Percentiles rank a stretch among this genome's conserved stretches.
These are phyloP conservation scores for Epipyxis sp. DNA, from an alignment of 108 stramenopile species.

Conservation along the genomic window DNA sequence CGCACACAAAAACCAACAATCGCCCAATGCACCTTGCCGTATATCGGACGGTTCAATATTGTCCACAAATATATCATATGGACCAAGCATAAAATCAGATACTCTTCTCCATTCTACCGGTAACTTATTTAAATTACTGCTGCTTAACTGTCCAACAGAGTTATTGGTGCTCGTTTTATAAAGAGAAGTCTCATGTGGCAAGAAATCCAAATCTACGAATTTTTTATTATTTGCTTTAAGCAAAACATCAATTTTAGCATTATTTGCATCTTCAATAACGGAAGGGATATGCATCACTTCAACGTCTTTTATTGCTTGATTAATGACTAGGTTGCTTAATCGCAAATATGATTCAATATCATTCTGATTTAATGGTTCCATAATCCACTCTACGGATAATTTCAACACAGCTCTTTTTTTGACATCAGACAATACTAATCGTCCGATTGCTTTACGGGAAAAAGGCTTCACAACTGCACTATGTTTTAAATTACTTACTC, in stretches of 20 bases:
- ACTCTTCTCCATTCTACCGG: constrained; percentile 6
- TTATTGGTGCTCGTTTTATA: not conserved
- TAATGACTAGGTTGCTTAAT: not conserved
- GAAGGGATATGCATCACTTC: not conserved
- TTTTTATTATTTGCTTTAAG: not conserved
- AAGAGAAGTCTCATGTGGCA: not conserved
- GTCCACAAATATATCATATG: not conserved
- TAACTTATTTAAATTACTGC: too few species aligned
- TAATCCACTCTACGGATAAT: not conserved
- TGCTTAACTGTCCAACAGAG: not conserved
- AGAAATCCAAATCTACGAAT: not conserved
- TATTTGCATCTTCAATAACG: not conserved
- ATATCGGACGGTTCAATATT: constrained; percentile 15
- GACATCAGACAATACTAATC: not conserved
- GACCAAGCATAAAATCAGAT: not conserved
- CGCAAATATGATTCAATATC: not conserved
- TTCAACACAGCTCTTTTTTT: not conserved
- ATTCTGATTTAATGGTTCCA: not conserved
- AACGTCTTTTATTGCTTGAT: not conserved
- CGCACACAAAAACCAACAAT: constrained; percentile 42
- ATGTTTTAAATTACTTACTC: not conserved
- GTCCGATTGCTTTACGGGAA: not conserved
- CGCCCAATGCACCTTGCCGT: constrained; percentile 20
- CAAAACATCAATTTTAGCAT: not conserved
- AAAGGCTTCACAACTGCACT: not conserved